phyloP scores from a whole-genome alignment of 192 early-diverging fungal genomes.

The Nowakowskiella sp. region DNA sequence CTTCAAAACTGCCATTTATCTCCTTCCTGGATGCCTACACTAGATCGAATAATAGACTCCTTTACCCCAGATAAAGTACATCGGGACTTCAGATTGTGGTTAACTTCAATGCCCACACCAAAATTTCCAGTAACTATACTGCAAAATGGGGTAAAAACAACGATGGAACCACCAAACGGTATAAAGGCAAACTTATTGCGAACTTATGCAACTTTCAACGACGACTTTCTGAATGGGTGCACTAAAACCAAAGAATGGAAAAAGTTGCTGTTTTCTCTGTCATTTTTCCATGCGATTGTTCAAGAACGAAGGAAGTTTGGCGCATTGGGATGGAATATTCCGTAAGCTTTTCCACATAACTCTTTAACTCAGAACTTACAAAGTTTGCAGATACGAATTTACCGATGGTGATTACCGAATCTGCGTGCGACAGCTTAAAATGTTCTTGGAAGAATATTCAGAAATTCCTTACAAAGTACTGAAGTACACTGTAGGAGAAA shows the following conservation, averaged over 20 bases:
- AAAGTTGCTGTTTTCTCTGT: slow-evolving; percentile 45
- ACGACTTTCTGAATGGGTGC: slow-evolving; percentile 40
- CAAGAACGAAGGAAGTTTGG: slow-evolving; percentile 55
- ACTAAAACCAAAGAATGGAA: slow-evolving; percentile 42
- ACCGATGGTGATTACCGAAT: slow-evolving; percentile 47
- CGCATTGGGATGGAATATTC: slow-evolving; percentile 52
- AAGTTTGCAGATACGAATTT: background rate
- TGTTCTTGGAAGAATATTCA: slow-evolving; percentile 53
- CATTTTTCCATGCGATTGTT: slow-evolving; percentile 54
- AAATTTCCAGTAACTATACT: slow-evolving; percentile 55
- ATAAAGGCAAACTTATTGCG: slow-evolving; percentile 51
- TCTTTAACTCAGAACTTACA: no score
- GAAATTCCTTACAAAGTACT: slow-evolving; percentile 53
- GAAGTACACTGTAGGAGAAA: slow-evolving; percentile 51
- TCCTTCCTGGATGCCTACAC: slow-evolving; percentile 52
- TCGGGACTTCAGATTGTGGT: slow-evolving; percentile 49
- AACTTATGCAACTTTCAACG: slow-evolving; percentile 49
- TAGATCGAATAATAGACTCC: slow-evolving; percentile 48
- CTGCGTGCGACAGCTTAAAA: slow-evolving; percentile 49
- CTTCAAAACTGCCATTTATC: slow-evolving; percentile 53
- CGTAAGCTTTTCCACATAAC: slow-evolving; percentile 31
- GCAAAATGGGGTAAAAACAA: slow-evolving; percentile 56
- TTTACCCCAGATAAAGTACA: slow-evolving; percentile 50
- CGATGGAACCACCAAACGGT: slow-evolving; percentile 51
- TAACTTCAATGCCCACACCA: slow-evolving; percentile 50